Conservation (phyloP, 768 basidiomycete species). For the Lanmaoa pseudosensibilis region DNA sequence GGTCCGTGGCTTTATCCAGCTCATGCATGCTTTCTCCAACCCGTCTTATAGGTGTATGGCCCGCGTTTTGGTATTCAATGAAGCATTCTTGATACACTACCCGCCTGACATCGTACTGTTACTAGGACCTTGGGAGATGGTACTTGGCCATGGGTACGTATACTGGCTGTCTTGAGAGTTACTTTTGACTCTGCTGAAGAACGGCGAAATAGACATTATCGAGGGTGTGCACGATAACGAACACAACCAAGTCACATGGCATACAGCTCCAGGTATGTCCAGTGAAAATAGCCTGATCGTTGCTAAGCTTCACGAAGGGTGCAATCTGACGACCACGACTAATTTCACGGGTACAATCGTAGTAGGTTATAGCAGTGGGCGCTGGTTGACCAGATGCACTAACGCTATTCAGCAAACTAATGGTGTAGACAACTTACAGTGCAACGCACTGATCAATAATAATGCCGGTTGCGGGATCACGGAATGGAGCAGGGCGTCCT, state of each 20-base stretch:
- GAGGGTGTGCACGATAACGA: conserved; percentile 84
- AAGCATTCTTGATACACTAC: neutral
- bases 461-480: conserved; percentile 78
- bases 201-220: conserved; percentile 80
- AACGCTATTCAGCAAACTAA: conserved; percentile 42
- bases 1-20: conserved; percentile 39
- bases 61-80: conserved; percentile 65
- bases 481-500: conserved; percentile 81
- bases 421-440: conserved; percentile 51
- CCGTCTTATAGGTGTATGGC: conserved; percentile 64
- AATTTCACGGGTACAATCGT: conserved; percentile 65
- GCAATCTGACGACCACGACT: conserved; percentile 51
- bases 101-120: conserved; percentile 4
- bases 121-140: conserved; percentile 45
- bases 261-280: conserved; percentile 58
- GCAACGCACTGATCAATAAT: conserved; percentile 49
- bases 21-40: conserved; percentile 3
- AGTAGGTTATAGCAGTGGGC: conserved; percentile 39
- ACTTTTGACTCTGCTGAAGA: conserved; percentile 38
- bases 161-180: neutral
- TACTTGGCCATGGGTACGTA: conserved; percentile 62
- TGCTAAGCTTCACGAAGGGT: conserved; percentile 42
- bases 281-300: neutral
- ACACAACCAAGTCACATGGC: conserved; percentile 84
- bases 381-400: neutral